These are phyloP conservation scores for Aspergillus nidulans DNA, from an alignment of 495 filamentous ascomycete genomes.

Conservation along the genomic window DNA sequence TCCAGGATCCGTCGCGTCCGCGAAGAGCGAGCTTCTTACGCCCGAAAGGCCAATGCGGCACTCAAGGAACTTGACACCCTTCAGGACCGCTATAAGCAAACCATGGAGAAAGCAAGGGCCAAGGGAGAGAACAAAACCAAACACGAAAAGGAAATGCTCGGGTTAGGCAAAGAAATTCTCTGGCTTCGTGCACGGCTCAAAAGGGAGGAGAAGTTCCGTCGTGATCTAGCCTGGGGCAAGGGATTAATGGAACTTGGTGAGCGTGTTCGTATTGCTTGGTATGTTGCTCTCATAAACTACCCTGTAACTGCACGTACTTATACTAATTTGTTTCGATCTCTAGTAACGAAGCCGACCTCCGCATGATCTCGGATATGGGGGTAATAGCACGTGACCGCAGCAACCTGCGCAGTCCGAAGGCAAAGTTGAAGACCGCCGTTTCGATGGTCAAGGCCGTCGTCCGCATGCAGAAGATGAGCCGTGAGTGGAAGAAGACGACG, in stretches of 20 bases:
- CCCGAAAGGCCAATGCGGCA: conserved; percentile 44
- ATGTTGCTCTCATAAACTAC: conserved; percentile 36
- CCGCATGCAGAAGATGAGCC: conserved; percentile 50
- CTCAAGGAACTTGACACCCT: conserved; percentile 51
- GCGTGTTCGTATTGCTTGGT: conserved; percentile 79
- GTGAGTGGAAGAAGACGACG: conserved; percentile 47
- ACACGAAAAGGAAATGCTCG: conserved; percentile 77
- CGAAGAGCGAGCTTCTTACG: conserved; percentile 52
- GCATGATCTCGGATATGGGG: conserved; percentile 76
- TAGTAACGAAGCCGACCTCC: conserved; percentile 89
- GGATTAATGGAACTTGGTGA: conserved; percentile 70
- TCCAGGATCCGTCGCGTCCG: conserved; percentile 51
- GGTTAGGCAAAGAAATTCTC: conserved; percentile 81
- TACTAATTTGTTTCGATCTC: conserved; percentile 22
- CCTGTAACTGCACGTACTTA: conserved; percentile 11
- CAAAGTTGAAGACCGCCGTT: conserved; percentile 47
- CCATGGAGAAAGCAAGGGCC: conserved; percentile 40
- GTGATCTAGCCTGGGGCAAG: conserved; percentile 76
- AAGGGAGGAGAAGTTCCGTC: conserved; percentile 75
- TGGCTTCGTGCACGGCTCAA: conserved; percentile 76
- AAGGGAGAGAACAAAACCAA: conserved; percentile 48
- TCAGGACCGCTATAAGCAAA: conserved; percentile 49
- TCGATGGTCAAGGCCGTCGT: conserved; percentile 50
- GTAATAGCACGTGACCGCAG: conserved; percentile 43
- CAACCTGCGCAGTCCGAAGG: conserved; percentile 30